phyloP scores from a whole-genome alignment of 148 eudicot genomes.

The Cornus florida region DNA sequence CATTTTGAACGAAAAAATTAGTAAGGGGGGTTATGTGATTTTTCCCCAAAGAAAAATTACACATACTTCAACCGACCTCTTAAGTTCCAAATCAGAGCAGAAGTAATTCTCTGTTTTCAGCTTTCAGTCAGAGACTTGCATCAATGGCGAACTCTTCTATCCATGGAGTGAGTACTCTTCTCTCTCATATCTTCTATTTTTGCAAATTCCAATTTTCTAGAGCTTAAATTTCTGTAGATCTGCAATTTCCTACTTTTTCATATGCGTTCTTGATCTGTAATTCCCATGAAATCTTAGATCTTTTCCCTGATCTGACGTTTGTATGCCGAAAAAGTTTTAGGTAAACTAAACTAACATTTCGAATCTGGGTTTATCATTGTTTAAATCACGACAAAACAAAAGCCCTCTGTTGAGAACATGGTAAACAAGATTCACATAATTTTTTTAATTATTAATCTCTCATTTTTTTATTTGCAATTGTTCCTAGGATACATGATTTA shows the following conservation, averaged over 20 bases:
- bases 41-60: too few species aligned
- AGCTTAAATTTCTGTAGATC: too few species aligned
- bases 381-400: too few species aligned
- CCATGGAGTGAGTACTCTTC: not conserved
- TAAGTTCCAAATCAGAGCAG: too few species aligned
- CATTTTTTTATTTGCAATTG: too few species aligned
- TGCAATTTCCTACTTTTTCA: not conserved
- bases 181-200: not conserved
- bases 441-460: not conserved
- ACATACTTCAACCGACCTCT: too few species aligned
- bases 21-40: too few species aligned
- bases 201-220: too few species aligned
- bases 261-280: not conserved
- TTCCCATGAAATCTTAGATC: not conserved
- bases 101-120: too few species aligned
- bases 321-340: not conserved
- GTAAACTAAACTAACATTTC: not conserved
- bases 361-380: not conserved
- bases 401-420: not conserved
- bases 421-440: too few species aligned
- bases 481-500: too few species aligned
- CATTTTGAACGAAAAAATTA: too few species aligned
- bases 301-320: not conserved
- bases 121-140: not conserved
- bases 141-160: not conserved